A percentile compares a stretch with the other conserved stretches of the same genome.
These are phyloP conservation scores for Canariomyces notabilis DNA, from an alignment of 2,329 filamentous ascomycete genomes.

Conservation along the genomic window DNA sequence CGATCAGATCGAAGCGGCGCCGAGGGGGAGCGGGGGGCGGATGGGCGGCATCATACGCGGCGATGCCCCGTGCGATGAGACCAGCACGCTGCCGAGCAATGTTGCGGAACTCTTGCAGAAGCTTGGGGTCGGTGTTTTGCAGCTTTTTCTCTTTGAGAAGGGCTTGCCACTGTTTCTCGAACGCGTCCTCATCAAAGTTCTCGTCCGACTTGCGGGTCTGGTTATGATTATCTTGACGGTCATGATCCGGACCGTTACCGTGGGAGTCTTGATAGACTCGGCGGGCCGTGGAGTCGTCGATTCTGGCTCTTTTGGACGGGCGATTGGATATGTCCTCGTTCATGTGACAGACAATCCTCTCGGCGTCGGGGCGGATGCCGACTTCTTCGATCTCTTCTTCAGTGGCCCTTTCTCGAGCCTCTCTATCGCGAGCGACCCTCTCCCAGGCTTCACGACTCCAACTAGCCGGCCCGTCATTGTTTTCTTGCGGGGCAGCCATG, in stretches of 20 bases:
- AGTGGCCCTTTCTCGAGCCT: constrained; percentile 15
- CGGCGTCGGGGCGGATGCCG: constrained; percentile 17
- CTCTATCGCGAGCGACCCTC: constrained; percentile 4
- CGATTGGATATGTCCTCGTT: constrained; percentile 6
- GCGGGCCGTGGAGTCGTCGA: constrained; percentile 1
- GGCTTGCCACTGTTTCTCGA: constrained; percentile 11
- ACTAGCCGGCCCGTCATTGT: neutral
- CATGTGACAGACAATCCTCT: constrained; percentile 13
- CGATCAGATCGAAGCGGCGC: constrained; percentile 39
- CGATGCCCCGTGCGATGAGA: constrained; percentile 9
- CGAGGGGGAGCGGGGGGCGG: neutral
- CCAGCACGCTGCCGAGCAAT: constrained; percentile 15
- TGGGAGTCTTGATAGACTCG: constrained; percentile 5
- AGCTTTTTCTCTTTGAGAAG: constrained; percentile 8
- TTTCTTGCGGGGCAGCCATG: constrained; percentile 1
- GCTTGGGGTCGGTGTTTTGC: constrained; percentile 2
- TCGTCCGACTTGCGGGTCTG: neutral
- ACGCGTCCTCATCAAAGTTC: constrained; percentile 5
- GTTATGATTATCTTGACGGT: constrained; percentile 1
- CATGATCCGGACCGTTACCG: neutral
- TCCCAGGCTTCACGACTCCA: too few relatives aligned
- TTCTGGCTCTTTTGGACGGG: constrained; percentile 9
- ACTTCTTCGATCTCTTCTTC: constrained; percentile 18
- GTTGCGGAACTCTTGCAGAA: constrained; percentile 14
- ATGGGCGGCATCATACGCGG: constrained; percentile 8